Percentiles rank a stretch among this genome's conserved stretches.
Evolutionary conservation across 768 basidiomycete genomes (phyloP).

Genomic region (Boletus rubroflammeus): DNA sequence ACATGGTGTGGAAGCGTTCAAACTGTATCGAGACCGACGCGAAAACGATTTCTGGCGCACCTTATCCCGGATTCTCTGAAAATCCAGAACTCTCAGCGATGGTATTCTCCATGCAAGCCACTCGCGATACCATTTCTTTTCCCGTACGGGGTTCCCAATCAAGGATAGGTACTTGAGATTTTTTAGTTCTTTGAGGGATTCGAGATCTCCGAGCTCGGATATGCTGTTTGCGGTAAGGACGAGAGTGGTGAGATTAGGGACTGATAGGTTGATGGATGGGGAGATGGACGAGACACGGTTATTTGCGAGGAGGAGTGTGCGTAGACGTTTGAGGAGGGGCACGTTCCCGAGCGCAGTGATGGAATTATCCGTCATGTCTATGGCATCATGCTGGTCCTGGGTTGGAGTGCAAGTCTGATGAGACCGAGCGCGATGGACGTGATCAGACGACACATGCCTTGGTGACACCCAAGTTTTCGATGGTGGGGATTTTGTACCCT

Average conservation of each 20-base stretch:
- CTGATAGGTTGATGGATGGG: slow-evolving; percentile 74
- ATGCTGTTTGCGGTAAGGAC: slow-evolving; percentile 83
- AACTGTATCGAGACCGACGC: slow-evolving; percentile 19
- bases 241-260: slow-evolving; percentile 79
- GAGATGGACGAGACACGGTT: slow-evolving; percentile 86
- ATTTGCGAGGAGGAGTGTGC: slow-evolving; percentile 82
- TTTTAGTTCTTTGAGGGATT: slow-evolving; percentile 73
- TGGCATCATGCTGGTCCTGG: slow-evolving; percentile 90
- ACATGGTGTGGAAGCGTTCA: slow-evolving; percentile 28
- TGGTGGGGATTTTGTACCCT: slow-evolving; percentile 93
- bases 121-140: slow-evolving; percentile 95
- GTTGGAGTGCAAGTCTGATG: slow-evolving; percentile 7
- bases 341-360: slow-evolving; percentile 80
- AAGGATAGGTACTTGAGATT: slow-evolving; percentile 73
- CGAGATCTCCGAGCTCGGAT: slow-evolving; percentile 77
- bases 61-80: slow-evolving; percentile 92
- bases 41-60: slow-evolving; percentile 51
- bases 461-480: slow-evolving; percentile 95
- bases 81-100: slow-evolving; percentile 88
- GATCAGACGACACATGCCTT: slow-evolving; percentile 48
- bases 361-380: slow-evolving; percentile 92
- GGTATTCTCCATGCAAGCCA: slow-evolving; percentile 91
- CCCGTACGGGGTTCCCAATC: slow-evolving; percentile 78
- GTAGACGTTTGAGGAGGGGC: slow-evolving; percentile 80
- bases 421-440: slow-evolving; percentile 9